phyloP scores from a whole-genome alignment of 2,329 filamentous ascomycete species.

The Sclerotinia sclerotiorum region DNA sequence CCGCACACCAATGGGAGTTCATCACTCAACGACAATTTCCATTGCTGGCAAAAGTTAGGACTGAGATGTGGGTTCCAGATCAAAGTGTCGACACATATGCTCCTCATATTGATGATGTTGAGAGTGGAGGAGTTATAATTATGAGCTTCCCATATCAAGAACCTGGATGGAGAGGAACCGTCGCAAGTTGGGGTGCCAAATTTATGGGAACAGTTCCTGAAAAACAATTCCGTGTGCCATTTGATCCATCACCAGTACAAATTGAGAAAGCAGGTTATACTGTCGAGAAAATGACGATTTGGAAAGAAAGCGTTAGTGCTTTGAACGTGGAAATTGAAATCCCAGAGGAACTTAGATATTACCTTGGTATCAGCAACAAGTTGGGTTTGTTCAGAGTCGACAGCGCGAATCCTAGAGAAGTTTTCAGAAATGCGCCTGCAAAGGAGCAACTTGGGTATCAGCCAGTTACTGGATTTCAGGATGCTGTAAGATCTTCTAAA shows the following conservation, averaged over 20 bases:
- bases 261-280: conserved; percentile 59
- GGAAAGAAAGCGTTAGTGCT: conserved; percentile 56
- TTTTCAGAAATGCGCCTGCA: conserved; percentile 60
- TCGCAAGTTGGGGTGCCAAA: conserved; percentile 51
- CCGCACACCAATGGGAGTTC: conserved; percentile 62
- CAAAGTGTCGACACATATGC: conserved; percentile 53
- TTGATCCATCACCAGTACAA: conserved; percentile 58
- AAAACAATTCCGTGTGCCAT: conserved; percentile 65
- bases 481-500: conserved; percentile 55
- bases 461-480: conserved; percentile 66
- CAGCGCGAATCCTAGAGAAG: conserved; percentile 54
- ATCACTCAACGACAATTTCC: conserved; percentile 70
- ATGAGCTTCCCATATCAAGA: conserved; percentile 64
- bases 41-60: conserved; percentile 66
- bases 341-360: conserved; percentile 61
- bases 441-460: conserved; percentile 61
- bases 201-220: conserved; percentile 55
- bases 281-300: conserved; percentile 62
- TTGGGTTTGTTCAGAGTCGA: conserved; percentile 70
- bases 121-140: conserved; percentile 61
- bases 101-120: conserved; percentile 49
- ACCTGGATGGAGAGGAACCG: conserved; percentile 48
- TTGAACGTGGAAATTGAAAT: conserved; percentile 60
- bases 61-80: conserved; percentile 70
- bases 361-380: conserved; percentile 65